phyloP scores from a whole-genome alignment of 2,329 filamentous ascomycete genomes.

The Alternaria infectoria region DNA sequence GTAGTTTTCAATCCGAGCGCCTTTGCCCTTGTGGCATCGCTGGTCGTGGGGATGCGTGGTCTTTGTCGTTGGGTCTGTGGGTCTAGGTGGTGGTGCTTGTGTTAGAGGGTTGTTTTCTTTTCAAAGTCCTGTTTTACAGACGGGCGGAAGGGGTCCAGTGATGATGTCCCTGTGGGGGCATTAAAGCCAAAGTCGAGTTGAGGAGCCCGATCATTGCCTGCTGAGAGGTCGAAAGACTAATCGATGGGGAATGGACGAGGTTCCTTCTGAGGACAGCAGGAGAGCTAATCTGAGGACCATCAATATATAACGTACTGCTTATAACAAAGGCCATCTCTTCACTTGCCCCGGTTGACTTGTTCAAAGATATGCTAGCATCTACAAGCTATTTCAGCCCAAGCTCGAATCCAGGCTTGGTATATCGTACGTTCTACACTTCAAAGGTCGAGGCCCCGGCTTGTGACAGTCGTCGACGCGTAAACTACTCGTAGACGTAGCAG shows the following conservation, averaged over 20 bases:
- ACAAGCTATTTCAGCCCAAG: neutral
- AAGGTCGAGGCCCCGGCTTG: neutral
- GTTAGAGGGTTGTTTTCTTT: conserved; percentile 14
- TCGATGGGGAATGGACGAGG: conserved; percentile 23
- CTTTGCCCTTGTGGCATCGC: conserved; percentile 20
- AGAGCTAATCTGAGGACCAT: conserved; percentile 47
- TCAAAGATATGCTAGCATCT: neutral
- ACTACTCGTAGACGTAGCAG: conserved; percentile 54
- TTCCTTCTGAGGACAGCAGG: conserved; percentile 41
- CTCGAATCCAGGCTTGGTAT: neutral
- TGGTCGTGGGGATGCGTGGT: conserved; percentile 33
- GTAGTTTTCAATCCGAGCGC: conserved; percentile 49
- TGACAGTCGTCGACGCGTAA: neutral
- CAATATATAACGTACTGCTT: conserved; percentile 8
- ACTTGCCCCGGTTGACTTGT: neutral
- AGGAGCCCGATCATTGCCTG: conserved; percentile 30
- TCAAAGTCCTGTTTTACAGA: conserved; percentile 12
- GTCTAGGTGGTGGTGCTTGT: conserved; percentile 13
- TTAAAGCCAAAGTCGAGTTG: conserved; percentile 45
- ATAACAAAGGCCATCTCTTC: neutral
- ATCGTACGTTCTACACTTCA: neutral
- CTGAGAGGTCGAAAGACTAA: conserved; percentile 16
- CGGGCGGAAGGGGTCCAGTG: conserved; percentile 37
- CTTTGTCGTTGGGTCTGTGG: conserved; percentile 30
- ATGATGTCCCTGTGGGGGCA: conserved; percentile 42